phyloP scores from a whole-genome alignment of 1,284 basidiomycete genomes.

The Chalciporus sp. region DNA sequence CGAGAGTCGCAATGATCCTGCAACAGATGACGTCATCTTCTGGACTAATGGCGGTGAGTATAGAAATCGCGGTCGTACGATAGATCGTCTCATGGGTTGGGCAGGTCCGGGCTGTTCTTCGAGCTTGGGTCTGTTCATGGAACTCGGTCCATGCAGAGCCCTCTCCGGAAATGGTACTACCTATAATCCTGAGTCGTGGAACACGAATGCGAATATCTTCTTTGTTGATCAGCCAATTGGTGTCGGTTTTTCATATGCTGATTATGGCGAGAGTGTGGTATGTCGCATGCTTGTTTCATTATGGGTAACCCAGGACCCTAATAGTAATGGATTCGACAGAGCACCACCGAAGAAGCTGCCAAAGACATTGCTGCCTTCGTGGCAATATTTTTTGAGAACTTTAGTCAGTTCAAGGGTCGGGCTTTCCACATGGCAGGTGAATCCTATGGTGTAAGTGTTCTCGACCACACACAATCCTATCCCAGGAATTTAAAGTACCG shows the following conservation, averaged over 20 bases:
- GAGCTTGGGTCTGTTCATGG: constrained; percentile 49
- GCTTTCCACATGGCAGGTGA: constrained; percentile 66
- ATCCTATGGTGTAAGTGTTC: constrained; percentile 51
- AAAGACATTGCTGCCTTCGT: constrained; percentile 67
- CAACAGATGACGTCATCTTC: constrained; percentile 65
- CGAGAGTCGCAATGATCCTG: constrained; percentile 71
- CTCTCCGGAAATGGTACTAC: constrained; percentile 40
- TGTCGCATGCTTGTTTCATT: constrained; percentile 6
- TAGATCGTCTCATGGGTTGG: background rate
- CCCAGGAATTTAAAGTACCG: background rate
- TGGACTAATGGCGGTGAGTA: constrained; percentile 64
- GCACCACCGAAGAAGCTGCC: constrained; percentile 64
- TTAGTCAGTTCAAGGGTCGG: constrained; percentile 55
- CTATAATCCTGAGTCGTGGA: constrained; percentile 65
- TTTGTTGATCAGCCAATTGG: constrained; percentile 73
- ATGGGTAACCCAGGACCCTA: background rate
- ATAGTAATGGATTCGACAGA: constrained; percentile 11
- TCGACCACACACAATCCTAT: background rate
- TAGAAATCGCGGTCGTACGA: background rate
- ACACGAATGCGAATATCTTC: constrained; percentile 63
- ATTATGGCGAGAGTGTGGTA: constrained; percentile 59
- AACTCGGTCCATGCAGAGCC: constrained; percentile 47
- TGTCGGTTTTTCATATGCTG: constrained; percentile 70
- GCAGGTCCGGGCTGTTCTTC: constrained; percentile 35
- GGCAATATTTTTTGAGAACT: constrained; percentile 67